phyloP scores from a whole-genome alignment of 768 basidiomycete genomes.

The Suillus sp. region DNA sequence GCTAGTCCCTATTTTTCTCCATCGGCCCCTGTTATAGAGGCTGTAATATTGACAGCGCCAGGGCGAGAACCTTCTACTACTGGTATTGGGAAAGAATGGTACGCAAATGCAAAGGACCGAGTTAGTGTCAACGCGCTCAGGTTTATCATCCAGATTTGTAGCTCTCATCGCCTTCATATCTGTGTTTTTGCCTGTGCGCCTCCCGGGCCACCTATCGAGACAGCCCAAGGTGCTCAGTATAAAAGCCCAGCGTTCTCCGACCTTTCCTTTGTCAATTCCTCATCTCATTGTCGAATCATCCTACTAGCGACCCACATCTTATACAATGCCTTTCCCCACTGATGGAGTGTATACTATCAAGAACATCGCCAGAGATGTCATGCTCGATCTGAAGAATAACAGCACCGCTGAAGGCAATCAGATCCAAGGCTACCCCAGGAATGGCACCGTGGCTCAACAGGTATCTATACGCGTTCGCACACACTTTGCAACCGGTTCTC shows the following conservation, averaged over 20 bases:
- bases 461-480: no score
- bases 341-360: no score
- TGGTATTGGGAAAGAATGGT: background rate
- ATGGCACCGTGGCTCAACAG: no score
- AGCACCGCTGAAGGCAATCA: no score
- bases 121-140: background rate
- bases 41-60: background rate
- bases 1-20: background rate
- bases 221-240: background rate
- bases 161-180: background rate
- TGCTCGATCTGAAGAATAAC: no score
- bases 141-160: background rate
- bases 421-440: no score
- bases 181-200: background rate
- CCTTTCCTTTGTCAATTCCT: background rate
- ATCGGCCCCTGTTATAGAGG: background rate
- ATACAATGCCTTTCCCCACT: no score
- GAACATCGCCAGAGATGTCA: no score
- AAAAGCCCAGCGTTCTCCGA: background rate
- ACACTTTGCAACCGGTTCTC: no score
- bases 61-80: background rate
- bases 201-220: background rate
- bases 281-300: background rate
- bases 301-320: background rate
- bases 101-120: background rate